phyloP scores from a whole-genome alignment of 202 grass and related monocot genomes.

The Setaria italica region DNA sequence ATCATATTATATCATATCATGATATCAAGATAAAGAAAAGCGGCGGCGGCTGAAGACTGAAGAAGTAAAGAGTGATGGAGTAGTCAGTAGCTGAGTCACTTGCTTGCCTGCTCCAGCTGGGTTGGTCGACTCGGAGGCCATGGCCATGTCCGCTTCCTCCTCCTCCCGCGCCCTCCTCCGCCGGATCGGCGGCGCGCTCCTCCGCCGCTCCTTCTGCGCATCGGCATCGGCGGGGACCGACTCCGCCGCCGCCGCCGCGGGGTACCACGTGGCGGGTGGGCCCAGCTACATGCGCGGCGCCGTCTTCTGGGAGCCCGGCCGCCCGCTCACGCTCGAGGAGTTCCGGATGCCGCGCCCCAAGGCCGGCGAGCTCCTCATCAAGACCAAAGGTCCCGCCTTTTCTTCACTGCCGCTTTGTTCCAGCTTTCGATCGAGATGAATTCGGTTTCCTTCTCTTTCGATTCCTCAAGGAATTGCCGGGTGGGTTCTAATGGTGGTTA shows the following conservation, averaged over 20 bases:
- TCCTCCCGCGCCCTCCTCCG: slow-evolving; percentile 52
- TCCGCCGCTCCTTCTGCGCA: slow-evolving; percentile 39
- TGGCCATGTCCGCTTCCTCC: slow-evolving; percentile 53
- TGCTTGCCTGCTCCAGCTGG: neutral
- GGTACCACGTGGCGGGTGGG: slow-evolving; percentile 78
- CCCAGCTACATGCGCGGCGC: slow-evolving; percentile 83
- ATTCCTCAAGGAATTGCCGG: too few relatives aligned
- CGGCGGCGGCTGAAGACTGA: neutral
- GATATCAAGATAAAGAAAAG: neutral
- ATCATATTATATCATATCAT: too few relatives aligned
- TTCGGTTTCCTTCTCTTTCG: neutral
- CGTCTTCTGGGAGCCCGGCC: slow-evolving; percentile 94
- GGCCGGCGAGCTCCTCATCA: slow-evolving; percentile 91
- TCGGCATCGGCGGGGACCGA: neutral
- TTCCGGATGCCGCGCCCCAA: slow-evolving; percentile 93
- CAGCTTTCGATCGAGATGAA: neutral
- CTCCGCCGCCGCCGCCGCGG: slow-evolving; percentile 43
- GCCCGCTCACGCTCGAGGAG: slow-evolving; percentile 88
- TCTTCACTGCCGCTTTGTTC: neutral
- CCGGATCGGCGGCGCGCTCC: slow-evolving; percentile 46
- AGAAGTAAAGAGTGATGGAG: neutral
- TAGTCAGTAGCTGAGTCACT: slow-evolving; percentile 16
- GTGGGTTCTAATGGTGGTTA: too few relatives aligned
- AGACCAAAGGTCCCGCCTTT: slow-evolving; percentile 67
- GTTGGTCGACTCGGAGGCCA: neutral